Base-by-base conservation (phyloP, 164 flowering plant species). In the Cinnamomum micranthum region DNA sequence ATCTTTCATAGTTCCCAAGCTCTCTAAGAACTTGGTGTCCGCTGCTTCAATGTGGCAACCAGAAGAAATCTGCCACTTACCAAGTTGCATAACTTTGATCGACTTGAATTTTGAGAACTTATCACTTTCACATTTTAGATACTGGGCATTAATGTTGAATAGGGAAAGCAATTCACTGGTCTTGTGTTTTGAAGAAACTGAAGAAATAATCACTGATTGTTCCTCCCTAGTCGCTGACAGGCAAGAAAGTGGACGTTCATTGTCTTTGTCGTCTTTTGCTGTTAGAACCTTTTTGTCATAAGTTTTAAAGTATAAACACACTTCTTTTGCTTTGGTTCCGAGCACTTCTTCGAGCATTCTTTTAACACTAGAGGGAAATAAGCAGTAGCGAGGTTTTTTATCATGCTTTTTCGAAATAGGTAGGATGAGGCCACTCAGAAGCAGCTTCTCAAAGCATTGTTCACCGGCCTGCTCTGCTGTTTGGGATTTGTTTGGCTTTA, bases 11-110 rank as follows among this genome's bases (percentile, higher is more conserved):
- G 20, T 47, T 51, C 41, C 59, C 23, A 85, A 55, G 11, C 22
- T 71, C 15, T 77, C 72, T 7, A 81, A 67, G 55, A 80, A 76
- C 1, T 82, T 70, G 1, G 51, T 47, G 28, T 70, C 69, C 10
- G 77, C 86, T 0, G 82, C 79, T 69, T 86, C 87, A 6, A 83
- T 80, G 71, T 85, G 85, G 60, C 81, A 81, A 23, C 65, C 23
- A 0, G 76, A 14, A 17, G 3, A 10, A 5, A 13, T 65, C 14
- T 2, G 20, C 11, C 22, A 24, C 66, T 9, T 13, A 11, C 22
- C 66, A 12, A n/a, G 20, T 24, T 64, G 75, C 47, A 88, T 71
- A 64, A 80, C 82, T 4, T 65, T 65, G 15, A 85, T 20, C 14
- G 64, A 74, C 50, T 70, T 80, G 76, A 78, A 23, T 66, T 64